These are phyloP conservation scores for Candida railenensis DNA, from an alignment of 805 yeast genomes.

Conservation along the genomic window DNA sequence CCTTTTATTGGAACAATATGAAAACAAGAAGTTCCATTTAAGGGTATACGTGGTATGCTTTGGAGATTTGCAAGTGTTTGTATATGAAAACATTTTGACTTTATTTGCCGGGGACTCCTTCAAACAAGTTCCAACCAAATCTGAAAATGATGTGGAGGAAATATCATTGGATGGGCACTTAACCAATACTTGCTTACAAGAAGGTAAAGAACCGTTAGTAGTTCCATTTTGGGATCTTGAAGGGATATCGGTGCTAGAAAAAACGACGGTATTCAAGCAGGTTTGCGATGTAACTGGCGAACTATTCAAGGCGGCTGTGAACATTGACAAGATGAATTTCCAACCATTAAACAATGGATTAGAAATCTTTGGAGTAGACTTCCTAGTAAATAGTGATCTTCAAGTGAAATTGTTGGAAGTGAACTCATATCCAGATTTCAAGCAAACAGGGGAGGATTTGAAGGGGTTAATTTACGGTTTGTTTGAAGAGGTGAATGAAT, in stretches of 20 bases:
- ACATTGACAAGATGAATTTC: conserved; percentile 81
- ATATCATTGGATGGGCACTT: conserved; percentile 70
- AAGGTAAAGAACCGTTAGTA: conserved; percentile 48
- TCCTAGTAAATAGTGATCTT: conserved; percentile 59
- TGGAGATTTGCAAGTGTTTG: conserved; percentile 76
- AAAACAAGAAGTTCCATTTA: conserved; percentile 80
- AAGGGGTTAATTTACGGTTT: conserved; percentile 64
- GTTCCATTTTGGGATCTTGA: conserved; percentile 60
- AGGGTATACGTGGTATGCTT: conserved; percentile 77
- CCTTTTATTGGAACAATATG: conserved; percentile 58
- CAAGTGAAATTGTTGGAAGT: conserved; percentile 73
- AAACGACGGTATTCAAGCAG: conserved; percentile 46
- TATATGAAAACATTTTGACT: conserved; percentile 76
- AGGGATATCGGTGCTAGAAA: conserved; percentile 37
- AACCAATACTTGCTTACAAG: conserved; percentile 92
- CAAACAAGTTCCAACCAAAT: conserved; percentile 24
- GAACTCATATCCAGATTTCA: conserved; percentile 94
- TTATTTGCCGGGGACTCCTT: conserved; percentile 69
- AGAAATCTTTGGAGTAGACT: conserved; percentile 89
- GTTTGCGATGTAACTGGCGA: conserved; percentile 67
- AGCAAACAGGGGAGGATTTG: conserved; percentile 84
- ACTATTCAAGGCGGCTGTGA: conserved; percentile 74
- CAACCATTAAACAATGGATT: conserved; percentile 77
- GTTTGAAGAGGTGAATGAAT: conserved; percentile 55
- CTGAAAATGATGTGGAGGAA: conserved; percentile 21